phyloP scores from a whole-genome alignment of 2,329 filamentous ascomycete genomes.

The Chaetomium strumarium region DNA sequence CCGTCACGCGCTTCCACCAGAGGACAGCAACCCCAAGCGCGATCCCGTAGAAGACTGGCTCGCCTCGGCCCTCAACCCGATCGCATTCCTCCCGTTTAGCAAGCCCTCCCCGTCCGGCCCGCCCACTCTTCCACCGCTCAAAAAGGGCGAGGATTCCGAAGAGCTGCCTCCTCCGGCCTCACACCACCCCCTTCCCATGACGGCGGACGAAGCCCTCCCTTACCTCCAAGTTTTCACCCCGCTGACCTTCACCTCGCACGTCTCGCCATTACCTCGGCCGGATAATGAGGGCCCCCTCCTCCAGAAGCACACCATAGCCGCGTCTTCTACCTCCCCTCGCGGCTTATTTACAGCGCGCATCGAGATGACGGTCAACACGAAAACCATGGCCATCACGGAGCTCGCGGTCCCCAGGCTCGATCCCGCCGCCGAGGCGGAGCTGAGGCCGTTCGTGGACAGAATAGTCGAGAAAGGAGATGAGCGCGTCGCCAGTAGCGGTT shows the following conservation, averaged over 20 bases:
- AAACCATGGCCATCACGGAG: constrained; percentile 43
- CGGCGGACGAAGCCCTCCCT: constrained; percentile 58
- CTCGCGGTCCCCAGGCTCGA: constrained; percentile 53
- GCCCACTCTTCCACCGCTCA: constrained; percentile 23
- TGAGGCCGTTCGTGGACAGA: constrained; percentile 47
- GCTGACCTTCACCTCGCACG: constrained; percentile 53
- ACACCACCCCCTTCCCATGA: constrained; percentile 59
- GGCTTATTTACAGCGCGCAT: constrained; percentile 54
- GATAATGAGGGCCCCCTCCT: constrained; percentile 31
- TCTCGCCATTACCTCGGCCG: constrained; percentile 39
- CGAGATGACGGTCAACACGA: constrained; percentile 53
- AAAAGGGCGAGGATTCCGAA: constrained; percentile 28
- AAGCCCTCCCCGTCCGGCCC: constrained; percentile 26
- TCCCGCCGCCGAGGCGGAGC: constrained; percentile 51
- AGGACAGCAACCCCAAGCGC: constrained; percentile 23
- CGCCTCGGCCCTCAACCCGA: constrained; percentile 45
- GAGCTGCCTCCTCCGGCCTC: constrained; percentile 42
- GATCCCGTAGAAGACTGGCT: constrained; percentile 38
- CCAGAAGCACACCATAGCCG: constrained; percentile 52
- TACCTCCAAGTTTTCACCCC: constrained; percentile 68
- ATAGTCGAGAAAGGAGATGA: constrained; percentile 29
- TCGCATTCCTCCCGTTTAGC: constrained; percentile 47
- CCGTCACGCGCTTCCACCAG: constrained; percentile 37
- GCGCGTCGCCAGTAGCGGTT: constrained; percentile 31
- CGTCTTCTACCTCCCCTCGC: constrained; percentile 39